Conservation (phyloP, 805 yeast species). For the Sugiyamaella floridensis region DNA sequence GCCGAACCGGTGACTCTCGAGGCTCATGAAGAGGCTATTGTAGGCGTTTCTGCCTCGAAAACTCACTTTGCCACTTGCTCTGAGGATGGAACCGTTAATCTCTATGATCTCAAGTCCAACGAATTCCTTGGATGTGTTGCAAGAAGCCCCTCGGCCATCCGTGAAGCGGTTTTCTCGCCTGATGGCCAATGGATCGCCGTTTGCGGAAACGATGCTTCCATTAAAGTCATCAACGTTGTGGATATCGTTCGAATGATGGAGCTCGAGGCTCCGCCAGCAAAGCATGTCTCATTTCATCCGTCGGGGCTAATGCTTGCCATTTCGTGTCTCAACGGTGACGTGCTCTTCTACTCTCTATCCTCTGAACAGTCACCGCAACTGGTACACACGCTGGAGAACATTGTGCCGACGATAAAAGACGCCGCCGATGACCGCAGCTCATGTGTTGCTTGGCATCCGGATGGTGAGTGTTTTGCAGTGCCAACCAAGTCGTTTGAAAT, state of each 20-base stretch:
- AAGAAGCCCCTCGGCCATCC: constrained; percentile 30
- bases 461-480: constrained; percentile 61
- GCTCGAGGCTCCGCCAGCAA: constrained; percentile 40
- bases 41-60: constrained; percentile 23
- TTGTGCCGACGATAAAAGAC: constrained; percentile 26
- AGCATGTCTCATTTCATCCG: constrained; percentile 40
- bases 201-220: constrained; percentile 31
- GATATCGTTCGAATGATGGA: constrained; percentile 35
- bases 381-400: constrained; percentile 21
- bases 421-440: constrained; percentile 42
- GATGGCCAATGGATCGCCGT: constrained; percentile 33
- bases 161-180: constrained; percentile 28
- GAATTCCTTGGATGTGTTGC: constrained; percentile 22
- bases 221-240: constrained; percentile 25
- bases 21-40: constrained; percentile 12
- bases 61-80: constrained; percentile 36
- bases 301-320: constrained; percentile 26
- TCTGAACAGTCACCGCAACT: constrained; percentile 18
- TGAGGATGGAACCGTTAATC: constrained; percentile 36
- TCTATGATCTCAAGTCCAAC: constrained; percentile 24
- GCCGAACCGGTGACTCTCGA: constrained; percentile 31
- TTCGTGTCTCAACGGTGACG: constrained; percentile 29
- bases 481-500: constrained; percentile 43
- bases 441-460: constrained; percentile 61
- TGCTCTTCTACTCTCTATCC: constrained; percentile 27